Conservation (phyloP, 73 alveolate species). For the Paramecium caudatum region DNA sequence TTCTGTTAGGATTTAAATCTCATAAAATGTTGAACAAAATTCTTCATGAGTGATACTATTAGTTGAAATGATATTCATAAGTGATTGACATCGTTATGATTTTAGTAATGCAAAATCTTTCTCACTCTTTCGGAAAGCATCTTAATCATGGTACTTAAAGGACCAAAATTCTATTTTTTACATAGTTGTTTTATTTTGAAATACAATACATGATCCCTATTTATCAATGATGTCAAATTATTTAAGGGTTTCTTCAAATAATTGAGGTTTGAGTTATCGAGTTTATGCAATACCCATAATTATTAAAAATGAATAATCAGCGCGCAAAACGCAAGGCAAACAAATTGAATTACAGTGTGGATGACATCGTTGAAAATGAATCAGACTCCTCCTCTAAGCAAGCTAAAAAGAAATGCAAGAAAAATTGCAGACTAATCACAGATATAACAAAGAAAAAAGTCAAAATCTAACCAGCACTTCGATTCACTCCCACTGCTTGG, state of each 20-base stretch:
- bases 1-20: slow-evolving; percentile 1
- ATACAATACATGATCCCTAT: background rate
- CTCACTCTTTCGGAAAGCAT: background rate
- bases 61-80: background rate
- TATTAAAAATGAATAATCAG: slow-evolving; percentile 17
- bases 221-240: slow-evolving; percentile 27
- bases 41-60: slow-evolving; percentile 4
- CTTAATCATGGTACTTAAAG: slow-evolving; percentile 29
- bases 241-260: slow-evolving; percentile 49
- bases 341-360: slow-evolving; percentile 20
- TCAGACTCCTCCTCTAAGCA: slow-evolving; percentile 33
- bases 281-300: slow-evolving; percentile 27
- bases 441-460: background rate
- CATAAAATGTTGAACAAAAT: slow-evolving; percentile 46
- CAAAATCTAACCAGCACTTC: background rate
- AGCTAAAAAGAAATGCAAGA: slow-evolving; percentile 4
- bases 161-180: slow-evolving; percentile 46
- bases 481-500: slow-evolving; percentile 39
- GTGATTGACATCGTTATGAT: background rate
- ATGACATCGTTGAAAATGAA: slow-evolving; percentile 19
- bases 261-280: background rate
- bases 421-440: background rate
- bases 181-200: slow-evolving; percentile 11
- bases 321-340: slow-evolving; percentile 42
- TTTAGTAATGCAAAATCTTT: slow-evolving; percentile 1